Evolutionary conservation across 1,139 yeast species (phyloP).

Genomic region (Pneumocystis canis): DNA sequence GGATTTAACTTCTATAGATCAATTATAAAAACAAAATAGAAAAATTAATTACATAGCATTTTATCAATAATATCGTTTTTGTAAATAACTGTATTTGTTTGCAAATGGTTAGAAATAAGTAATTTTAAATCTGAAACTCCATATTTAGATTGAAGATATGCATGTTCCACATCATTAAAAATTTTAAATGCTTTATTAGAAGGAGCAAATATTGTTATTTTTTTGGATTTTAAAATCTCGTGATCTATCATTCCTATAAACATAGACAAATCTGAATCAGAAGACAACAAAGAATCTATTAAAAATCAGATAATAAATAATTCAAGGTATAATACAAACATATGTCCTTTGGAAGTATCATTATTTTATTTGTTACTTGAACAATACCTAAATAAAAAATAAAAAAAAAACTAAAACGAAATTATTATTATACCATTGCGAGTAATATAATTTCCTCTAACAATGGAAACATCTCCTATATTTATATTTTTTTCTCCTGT

Average conservation of each 20-base stretch:
- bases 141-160: neutral
- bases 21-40: neutral
- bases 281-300: neutral
- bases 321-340: neutral
- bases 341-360: neutral
- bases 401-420: neutral
- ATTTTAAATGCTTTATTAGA: neutral
- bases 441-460: neutral
- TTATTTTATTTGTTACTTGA: neutral
- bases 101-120: neutral
- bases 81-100: neutral
- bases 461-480: neutral
- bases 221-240: neutral
- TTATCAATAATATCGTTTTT: neutral
- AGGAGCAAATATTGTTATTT: slow-evolving; percentile 1
- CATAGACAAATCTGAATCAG: neutral
- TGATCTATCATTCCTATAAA: neutral
- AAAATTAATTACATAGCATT: neutral
- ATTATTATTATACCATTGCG: neutral
- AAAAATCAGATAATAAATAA: neutral
- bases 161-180: neutral
- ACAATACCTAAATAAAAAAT: neutral
- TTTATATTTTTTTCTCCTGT: neutral
- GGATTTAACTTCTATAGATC: neutral
- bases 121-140: neutral